Conservation (phyloP, 202 grass and related monocot species). For the Bolboschoenoplectus hybrid region DNA sequence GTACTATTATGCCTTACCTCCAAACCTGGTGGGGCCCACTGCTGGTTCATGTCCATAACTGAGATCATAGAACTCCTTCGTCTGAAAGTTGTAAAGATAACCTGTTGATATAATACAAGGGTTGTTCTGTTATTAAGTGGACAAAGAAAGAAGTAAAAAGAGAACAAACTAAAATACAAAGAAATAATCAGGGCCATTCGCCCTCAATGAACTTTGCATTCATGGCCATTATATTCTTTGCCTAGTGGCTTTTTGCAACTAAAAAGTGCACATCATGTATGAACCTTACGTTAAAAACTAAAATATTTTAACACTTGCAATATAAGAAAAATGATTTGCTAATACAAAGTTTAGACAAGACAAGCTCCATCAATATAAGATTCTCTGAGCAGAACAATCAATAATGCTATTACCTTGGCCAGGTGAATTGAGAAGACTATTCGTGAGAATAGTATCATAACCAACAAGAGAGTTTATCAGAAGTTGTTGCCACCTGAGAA, state of each 20-base stretch:
- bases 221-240: not conserved
- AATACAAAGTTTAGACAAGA: constrained; percentile 3
- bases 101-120: constrained; percentile 55
- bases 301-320: not conserved
- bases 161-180: constrained; percentile 6
- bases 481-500: constrained; percentile 97
- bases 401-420: constrained; percentile 60
- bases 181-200: not conserved
- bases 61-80: constrained; percentile 98
- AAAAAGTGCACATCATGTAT: not conserved
- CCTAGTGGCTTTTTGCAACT: not conserved
- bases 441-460: constrained; percentile 98
- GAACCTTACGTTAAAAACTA: not conserved
- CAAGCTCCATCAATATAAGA: not conserved
- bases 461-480: constrained; percentile 95
- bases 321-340: not conserved
- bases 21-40: constrained; percentile 83
- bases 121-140: constrained; percentile 1
- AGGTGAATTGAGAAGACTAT: constrained; percentile 92
- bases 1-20: constrained; percentile 57
- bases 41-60: constrained; percentile 94
- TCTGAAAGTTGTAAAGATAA: constrained; percentile 99
- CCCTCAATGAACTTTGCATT: constrained; percentile 16
- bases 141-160: constrained; percentile 22
- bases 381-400: constrained; percentile 28